phyloP scores from a whole-genome alignment of 495 filamentous ascomycete species.

The Daldinia grandis region DNA sequence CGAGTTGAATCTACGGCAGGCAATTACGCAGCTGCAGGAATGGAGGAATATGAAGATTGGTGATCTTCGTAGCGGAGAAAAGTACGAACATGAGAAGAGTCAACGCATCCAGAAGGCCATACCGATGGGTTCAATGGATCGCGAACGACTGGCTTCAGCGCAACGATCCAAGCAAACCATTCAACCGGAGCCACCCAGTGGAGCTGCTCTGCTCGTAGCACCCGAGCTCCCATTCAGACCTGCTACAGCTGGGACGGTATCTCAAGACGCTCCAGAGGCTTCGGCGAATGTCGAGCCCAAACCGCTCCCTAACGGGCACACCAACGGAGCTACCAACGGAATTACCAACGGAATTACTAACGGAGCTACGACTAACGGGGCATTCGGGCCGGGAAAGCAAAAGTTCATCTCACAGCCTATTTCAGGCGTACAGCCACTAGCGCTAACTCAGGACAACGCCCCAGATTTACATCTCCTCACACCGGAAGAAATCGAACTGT shows the following conservation, averaged over 20 bases:
- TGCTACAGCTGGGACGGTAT: constrained; percentile 27
- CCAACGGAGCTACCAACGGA: constrained; percentile 47
- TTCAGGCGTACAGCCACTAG: constrained; percentile 68
- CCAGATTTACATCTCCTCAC: constrained; percentile 87
- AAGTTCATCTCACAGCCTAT: constrained; percentile 58
- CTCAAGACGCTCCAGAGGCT: constrained; percentile 36
- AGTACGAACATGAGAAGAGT: constrained; percentile 92
- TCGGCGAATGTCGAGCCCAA: constrained; percentile 49
- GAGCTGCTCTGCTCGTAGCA: constrained; percentile 74
- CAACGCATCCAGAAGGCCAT: constrained; percentile 72
- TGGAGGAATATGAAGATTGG: constrained; percentile 87
- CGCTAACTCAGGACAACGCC: constrained; percentile 77
- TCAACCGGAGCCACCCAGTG: constrained; percentile 73
- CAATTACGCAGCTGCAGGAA: constrained; percentile 90
- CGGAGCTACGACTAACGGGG: constrained; percentile 52
- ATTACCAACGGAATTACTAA: constrained; percentile 47
- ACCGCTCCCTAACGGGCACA: constrained; percentile 52
- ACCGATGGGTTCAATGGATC: constrained; percentile 81
- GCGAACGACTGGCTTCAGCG: constrained; percentile 71
- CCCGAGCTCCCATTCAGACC: constrained; percentile 75
- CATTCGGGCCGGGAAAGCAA: constrained; percentile 47
- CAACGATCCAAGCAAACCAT: constrained; percentile 66
- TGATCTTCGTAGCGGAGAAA: constrained; percentile 86
- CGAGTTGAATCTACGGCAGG: constrained; percentile 89
- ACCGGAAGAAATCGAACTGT: constrained; percentile 83